Evolutionary conservation across 371 early-diverging fungal species (phyloP).

Genomic region (Syncephalastrum contaminatum): DNA sequence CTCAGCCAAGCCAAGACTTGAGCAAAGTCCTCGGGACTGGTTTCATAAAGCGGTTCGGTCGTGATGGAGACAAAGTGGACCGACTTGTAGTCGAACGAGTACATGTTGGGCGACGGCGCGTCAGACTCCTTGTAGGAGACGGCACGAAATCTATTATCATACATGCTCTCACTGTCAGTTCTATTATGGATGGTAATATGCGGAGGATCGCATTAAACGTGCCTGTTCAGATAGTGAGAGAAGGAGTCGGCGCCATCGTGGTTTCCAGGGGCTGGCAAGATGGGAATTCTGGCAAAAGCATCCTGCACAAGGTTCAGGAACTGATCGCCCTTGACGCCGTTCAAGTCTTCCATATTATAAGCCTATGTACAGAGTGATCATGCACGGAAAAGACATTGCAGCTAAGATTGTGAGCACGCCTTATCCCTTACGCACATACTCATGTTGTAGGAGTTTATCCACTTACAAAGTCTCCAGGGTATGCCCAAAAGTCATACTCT

Average conservation of each 20-base stretch:
- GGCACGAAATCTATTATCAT: not conserved
- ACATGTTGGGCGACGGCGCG: slow-evolving; percentile 12
- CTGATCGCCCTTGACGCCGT: slow-evolving; percentile 21
- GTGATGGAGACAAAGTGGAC: slow-evolving; percentile 19
- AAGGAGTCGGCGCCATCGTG: slow-evolving; percentile 22
- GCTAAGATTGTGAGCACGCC: not conserved
- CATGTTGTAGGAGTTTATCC: not conserved
- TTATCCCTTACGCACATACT: no score
- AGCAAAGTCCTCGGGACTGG: slow-evolving; percentile 5
- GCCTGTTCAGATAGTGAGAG: slow-evolving; percentile 16
- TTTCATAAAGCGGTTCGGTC: slow-evolving; percentile 13
- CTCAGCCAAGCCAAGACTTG: slow-evolving; percentile 28
- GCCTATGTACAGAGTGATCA: slow-evolving; percentile 9
- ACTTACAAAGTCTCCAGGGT: slow-evolving; percentile 27
- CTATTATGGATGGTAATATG: not conserved
- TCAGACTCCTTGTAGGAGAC: slow-evolving; percentile 21
- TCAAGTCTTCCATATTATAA: slow-evolving; percentile 21
- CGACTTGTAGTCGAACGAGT: slow-evolving; percentile 24
- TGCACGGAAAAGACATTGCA: not conserved
- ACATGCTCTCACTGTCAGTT: not conserved
- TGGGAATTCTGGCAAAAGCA: slow-evolving; percentile 20
- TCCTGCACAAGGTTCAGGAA: slow-evolving; percentile 23
- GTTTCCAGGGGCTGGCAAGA: slow-evolving; percentile 20
- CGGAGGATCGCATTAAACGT: no score
- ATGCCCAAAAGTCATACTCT: slow-evolving; percentile 30